Evolutionary conservation across 169 alveolate genomes (phyloP).

Genomic region (Plasmodium relictum): DNA sequence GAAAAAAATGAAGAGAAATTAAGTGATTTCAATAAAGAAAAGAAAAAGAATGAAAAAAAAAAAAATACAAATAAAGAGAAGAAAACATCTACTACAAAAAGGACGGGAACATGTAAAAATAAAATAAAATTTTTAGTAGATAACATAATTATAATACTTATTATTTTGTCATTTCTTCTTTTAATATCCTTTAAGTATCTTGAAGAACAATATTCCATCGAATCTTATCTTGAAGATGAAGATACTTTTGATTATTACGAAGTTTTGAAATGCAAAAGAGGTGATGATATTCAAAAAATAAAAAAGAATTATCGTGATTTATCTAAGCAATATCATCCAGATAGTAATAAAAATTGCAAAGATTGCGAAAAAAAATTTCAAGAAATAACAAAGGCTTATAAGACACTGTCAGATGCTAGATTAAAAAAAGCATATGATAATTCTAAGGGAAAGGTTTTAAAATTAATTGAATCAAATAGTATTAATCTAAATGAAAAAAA

Average conservation of each 20-base stretch:
- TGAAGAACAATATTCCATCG: constrained; percentile 63
- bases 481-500: constrained; percentile 73
- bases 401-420: constrained; percentile 89
- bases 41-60: constrained; percentile 5
- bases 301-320: constrained; percentile 87
- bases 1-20: constrained; percentile 7
- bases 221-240: constrained; percentile 54
- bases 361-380: constrained; percentile 88
- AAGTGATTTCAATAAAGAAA: constrained; percentile 2
- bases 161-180: constrained; percentile 38
- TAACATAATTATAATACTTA: constrained; percentile 36
- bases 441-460: constrained; percentile 79
- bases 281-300: constrained; percentile 85
- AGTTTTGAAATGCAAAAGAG: constrained; percentile 84
- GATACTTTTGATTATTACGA: constrained; percentile 87
- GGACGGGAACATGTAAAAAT: constrained; percentile 16
- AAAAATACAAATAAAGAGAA: constrained; percentile 2
- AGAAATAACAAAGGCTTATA: constrained; percentile 91
- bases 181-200: constrained; percentile 61
- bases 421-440: constrained; percentile 89
- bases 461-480: constrained; percentile 80
- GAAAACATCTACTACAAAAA: neutral
- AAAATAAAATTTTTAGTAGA: constrained; percentile 31
- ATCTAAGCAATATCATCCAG: constrained; percentile 90
- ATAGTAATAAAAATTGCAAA: constrained; percentile 85